Evolutionary conservation across 208 protist species (phyloP), one percentile per base, ranked within the genome.

Genomic region (Phytomonas sp.): DNA sequence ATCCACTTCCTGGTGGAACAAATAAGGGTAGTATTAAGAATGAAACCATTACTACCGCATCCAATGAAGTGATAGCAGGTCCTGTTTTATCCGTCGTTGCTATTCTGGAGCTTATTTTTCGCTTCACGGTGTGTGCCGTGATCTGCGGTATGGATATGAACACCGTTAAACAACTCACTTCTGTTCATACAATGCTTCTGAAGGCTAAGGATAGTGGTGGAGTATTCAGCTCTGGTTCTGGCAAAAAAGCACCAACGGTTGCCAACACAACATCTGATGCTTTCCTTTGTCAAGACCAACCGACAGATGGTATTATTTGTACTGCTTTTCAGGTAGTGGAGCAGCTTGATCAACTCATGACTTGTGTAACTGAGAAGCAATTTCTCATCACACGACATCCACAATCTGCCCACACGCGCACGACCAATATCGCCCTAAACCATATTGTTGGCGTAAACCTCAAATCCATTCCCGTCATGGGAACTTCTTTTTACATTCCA

Each of bases 401-500:
- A 26, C 70, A 72, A 30, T 88, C 84, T 11, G 65, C 76, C 23
- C 65, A 80, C 63, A 70, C 78, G n/a, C 79, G 84, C 42, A 66
- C 71, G 52, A 76, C 76, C 63, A 76, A 68, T 67, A 70, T 70
- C 29, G 76, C 82, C 19, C 60, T 93, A 36, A 81, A 93, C 69
- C 75, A 88, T 60, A 73, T 93, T 23, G 74, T 93, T n/a, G 79
- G 81, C 10, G 68, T 72, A 14, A 85, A 90, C 65, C 60, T 93
- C 5, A 67, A 78, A 45, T 77, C 86, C 23, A 84, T 81, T 14
- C 76, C 77, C 0, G 67, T 32, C 11, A 59, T 69, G 19, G 79
- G 73, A 29, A 60, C 67, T 11, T 66, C 11, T 16, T 29, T 79
- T 56, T 26, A 56, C 6, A 56, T 23, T 56, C 45, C 45, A 7